A percentile compares a stretch with the other conserved stretches of the same genome.
Conservation (phyloP, 2,329 filamentous ascomycete genomes). For the Malbranchea zuffiana region DNA sequence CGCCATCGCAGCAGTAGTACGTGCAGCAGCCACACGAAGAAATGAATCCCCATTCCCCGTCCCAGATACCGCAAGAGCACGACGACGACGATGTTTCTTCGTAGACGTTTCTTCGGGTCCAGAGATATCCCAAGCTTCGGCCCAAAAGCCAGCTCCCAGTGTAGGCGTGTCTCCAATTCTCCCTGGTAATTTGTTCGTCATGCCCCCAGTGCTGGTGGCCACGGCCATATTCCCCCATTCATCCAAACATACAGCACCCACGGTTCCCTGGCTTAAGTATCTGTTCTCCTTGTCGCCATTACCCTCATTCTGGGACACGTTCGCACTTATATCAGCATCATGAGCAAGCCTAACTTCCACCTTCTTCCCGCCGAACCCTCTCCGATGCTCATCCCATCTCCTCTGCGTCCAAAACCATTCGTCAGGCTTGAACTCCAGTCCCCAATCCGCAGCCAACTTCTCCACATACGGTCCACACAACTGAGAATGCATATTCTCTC, state of each 20-base stretch:
- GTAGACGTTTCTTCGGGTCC: conserved; percentile 33
- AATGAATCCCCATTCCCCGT: conserved; percentile 88
- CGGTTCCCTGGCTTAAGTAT: conserved; percentile 65
- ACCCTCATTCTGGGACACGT: conserved; percentile 33
- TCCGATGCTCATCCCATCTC: conserved; percentile 66
- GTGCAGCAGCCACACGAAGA: conserved; percentile 57
- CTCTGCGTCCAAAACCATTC: conserved; percentile 68
- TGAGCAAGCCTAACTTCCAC: conserved; percentile 12
- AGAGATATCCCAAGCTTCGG: conserved; percentile 63
- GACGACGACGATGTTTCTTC: conserved; percentile 17
- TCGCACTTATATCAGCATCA: conserved; percentile 19
- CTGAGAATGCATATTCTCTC: conserved; percentile 49
- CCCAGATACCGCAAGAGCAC: conserved; percentile 54
- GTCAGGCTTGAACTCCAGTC: conserved; percentile 56
- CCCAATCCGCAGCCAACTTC: conserved; percentile 49
- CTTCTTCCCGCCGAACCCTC: conserved; percentile 40
- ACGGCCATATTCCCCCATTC: conserved; percentile 60
- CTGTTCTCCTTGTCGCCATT: conserved; percentile 44
- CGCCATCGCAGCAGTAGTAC: conserved; percentile 62
- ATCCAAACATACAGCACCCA: conserved; percentile 73
- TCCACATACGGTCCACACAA: conserved; percentile 60
- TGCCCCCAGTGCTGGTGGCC: conserved; percentile 58
- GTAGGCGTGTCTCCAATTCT: conserved; percentile 79
- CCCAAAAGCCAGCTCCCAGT: conserved; percentile 79
- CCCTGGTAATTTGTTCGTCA: conserved; percentile 82